Percentiles rank a stretch among this genome's conserved stretches.
These are phyloP conservation scores for Alectoria sarmentosa DNA, from an alignment of 495 filamentous ascomycete genomes.

Conservation along the genomic window DNA sequence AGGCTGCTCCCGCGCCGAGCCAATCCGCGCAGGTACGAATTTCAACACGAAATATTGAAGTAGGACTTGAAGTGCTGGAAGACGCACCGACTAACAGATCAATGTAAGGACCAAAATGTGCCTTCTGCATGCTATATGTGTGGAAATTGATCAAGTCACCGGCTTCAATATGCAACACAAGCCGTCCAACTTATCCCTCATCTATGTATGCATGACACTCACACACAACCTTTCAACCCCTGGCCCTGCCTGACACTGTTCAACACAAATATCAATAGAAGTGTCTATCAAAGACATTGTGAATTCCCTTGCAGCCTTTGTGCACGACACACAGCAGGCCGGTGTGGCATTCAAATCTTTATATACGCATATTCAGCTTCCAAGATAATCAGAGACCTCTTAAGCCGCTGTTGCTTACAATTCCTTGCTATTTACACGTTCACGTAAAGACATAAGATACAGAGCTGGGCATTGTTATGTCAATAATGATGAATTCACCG, in stretches of 20 bases:
- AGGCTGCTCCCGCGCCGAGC: constrained; percentile 15
- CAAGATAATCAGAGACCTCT: not conserved
- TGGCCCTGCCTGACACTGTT: not conserved
- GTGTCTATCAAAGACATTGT: too few relatives aligned
- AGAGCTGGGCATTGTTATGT: not conserved
- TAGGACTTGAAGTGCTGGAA: too few relatives aligned
- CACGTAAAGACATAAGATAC: not conserved
- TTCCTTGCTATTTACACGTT: not conserved
- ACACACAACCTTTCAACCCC: not conserved
- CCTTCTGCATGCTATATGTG: too few relatives aligned
- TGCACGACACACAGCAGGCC: not conserved
- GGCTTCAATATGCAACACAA: too few relatives aligned
- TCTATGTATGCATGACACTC: not conserved
- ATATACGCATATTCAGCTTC: not conserved
- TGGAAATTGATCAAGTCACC: too few relatives aligned
- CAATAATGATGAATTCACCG: not conserved
- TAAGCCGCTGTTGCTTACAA: not conserved
- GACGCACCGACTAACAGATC: too few relatives aligned
- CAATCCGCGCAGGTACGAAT: constrained; percentile 15
- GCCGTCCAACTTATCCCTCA: too few relatives aligned
- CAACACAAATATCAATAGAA: not conserved
- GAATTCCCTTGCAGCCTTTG: not conserved
- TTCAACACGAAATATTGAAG: too few relatives aligned
- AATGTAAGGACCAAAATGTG: too few relatives aligned
- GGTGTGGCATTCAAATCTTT: not conserved